phyloP scores from a whole-genome alignment of 257 asterid genomes.

The Gentiana macrophylla region DNA sequence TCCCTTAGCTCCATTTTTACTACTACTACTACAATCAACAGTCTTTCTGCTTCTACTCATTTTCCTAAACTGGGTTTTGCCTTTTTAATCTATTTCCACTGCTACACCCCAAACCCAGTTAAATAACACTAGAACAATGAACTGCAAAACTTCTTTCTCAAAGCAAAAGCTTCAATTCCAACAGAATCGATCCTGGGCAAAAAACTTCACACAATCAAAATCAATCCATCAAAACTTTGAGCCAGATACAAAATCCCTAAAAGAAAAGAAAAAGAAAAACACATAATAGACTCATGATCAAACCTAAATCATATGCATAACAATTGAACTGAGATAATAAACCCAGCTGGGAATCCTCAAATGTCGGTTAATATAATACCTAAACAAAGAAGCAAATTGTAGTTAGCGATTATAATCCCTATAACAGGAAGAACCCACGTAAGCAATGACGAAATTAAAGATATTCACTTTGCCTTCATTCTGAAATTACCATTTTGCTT shows the following conservation, averaged over 20 bases:
- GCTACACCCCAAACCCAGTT: conserved; percentile 1
- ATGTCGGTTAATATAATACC: neutral
- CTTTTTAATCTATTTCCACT: neutral
- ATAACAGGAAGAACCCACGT: too few relatives aligned
- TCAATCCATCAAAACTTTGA: too few relatives aligned
- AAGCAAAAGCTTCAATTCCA: neutral
- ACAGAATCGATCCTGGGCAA: conserved; percentile 2
- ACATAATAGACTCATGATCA: neutral
- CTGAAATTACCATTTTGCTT: too few relatives aligned
- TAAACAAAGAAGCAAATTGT: neutral
- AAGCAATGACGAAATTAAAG: too few relatives aligned
- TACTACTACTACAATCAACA: conserved; percentile 21
- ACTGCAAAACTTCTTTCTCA: neutral
- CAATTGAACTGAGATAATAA: neutral
- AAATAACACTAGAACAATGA: neutral
- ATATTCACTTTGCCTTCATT: too few relatives aligned
- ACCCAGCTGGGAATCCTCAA: neutral
- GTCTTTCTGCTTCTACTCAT: conserved; percentile 53
- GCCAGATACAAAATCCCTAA: too few relatives aligned
- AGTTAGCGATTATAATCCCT: too few relatives aligned
- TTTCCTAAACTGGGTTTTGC: neutral
- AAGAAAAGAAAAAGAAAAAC: neutral
- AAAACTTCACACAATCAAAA: too few relatives aligned
- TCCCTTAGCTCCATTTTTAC: conserved; percentile 18
- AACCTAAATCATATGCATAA: neutral